Conservation (phyloP, 2,329 filamentous ascomycete genomes). For the Verticillium albo-atrum region DNA sequence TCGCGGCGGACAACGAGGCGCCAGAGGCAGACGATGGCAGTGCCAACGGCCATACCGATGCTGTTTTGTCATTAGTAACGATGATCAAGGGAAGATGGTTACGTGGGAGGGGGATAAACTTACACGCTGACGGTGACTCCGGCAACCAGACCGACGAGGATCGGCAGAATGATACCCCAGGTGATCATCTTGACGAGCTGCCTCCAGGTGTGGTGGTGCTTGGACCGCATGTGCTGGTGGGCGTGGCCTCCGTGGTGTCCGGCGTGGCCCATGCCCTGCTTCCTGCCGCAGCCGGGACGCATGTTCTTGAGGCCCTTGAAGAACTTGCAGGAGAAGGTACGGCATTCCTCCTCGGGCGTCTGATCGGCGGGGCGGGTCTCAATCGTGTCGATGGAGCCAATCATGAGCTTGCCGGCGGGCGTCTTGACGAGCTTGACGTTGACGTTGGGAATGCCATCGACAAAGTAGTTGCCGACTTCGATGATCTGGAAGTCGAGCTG, state of each 20-base stretch:
- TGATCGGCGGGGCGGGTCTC: constrained; percentile 18
- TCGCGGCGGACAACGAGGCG: constrained; percentile 44
- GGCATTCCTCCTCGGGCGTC: constrained; percentile 25
- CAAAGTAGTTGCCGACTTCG: constrained; percentile 52
- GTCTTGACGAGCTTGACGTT: constrained; percentile 60
- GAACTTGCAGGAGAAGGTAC: constrained; percentile 50
- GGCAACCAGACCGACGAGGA: constrained; percentile 64
- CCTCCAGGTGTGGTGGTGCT: constrained; percentile 32
- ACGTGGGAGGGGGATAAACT: constrained; percentile 19
- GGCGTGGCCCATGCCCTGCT: constrained; percentile 14
- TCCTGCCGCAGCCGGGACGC: constrained; percentile 28
- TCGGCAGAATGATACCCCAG: constrained; percentile 61
- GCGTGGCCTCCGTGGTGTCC: constrained; percentile 20
- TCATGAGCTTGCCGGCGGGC: constrained; percentile 47
- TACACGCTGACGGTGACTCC: constrained; percentile 64
- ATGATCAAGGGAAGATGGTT: constrained; percentile 18
- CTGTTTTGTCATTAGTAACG: constrained; percentile 21
- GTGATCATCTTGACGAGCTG: constrained; percentile 51
- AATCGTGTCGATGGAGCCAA: constrained; percentile 37
- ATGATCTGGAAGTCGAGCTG: constrained; percentile 54
- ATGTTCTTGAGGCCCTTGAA: constrained; percentile 27
- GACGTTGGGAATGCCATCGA: constrained; percentile 50
- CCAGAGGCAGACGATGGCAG: constrained; percentile 55
- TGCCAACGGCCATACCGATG: constrained; percentile 62
- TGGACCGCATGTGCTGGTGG: constrained; percentile 21